Base-by-base conservation (phyloP, 106 monocot genomes). In the Triglochin maritima region DNA sequence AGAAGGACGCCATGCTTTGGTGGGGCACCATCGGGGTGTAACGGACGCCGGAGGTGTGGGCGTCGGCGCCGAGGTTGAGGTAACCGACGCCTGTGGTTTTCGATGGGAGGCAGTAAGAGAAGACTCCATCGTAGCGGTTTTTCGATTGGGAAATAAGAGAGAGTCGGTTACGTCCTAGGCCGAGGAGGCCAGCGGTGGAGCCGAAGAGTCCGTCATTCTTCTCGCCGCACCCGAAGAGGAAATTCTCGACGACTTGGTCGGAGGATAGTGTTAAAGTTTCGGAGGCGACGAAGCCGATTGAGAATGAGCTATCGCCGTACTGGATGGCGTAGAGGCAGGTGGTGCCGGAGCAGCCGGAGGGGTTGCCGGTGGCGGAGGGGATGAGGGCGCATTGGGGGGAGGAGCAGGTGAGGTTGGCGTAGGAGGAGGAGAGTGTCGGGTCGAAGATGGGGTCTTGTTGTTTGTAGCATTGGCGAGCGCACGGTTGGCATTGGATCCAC, bases 401-500 rank as follows among this genome's bases (percentile, higher is more conserved):
- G 60, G 14, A 15, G 45, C 75, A 75, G 67, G 49, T 53, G 63
- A 72, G 8, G 56, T 54, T 54, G 15, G 49, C 6, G 55, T 73
- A 73, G 66, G 76, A 62, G 62, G 76, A 54, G 0, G 76, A 76
- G 1, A 10, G 9, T 3, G 56, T 6, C 6, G 76, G 76, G 62
- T 69, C 60, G 62, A 76, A 76, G 41, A 69, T 69, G 5, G 76
- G 55, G 2, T 69, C 76, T n/a, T 56, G 62, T 47, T 76, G 76
- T 6, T 42, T 6, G 54, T 76, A 69, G 48, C 76, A 69, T 7
- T 10, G 51, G 17, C 4, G n/a, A 45, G 16, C 54, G 61, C 76
- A 76, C 6, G 76, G 76, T 14, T 60, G 44, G 69, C 76, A 76
- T 49, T 76, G 76, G 68, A 76, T 41, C 76, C 76, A 76, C 7